A percentile compares a stretch with the other conserved stretches of the same genome.
phyloP scores from a whole-genome alignment of 1,284 basidiomycete genomes.

The Naganishia cerealis region DNA sequence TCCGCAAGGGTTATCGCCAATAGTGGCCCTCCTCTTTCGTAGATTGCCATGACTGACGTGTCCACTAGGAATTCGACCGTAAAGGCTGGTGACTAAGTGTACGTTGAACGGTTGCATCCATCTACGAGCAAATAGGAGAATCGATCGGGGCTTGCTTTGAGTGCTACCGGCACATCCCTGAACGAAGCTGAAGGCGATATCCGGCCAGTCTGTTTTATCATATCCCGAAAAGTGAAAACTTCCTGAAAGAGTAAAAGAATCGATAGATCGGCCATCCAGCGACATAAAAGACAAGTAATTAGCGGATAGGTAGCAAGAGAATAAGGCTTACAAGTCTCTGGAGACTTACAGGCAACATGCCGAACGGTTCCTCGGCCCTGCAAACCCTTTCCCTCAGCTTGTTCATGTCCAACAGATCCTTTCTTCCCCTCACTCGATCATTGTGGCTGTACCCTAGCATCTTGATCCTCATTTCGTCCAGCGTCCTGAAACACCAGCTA shows the following conservation, averaged over 20 bases:
- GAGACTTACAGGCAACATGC: constrained; percentile 42
- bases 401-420: constrained; percentile 28
- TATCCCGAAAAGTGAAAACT: constrained; percentile 40
- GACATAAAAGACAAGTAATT: background rate
- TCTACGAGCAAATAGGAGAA: constrained; percentile 39
- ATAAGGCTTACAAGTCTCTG: background rate
- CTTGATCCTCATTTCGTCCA: constrained; percentile 41
- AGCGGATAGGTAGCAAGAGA: background rate
- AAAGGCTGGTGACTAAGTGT: background rate
- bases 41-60: background rate
- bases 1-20: too few relatives aligned
- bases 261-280: background rate
- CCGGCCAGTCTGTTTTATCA: constrained; percentile 36
- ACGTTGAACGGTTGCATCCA: constrained; percentile 34
- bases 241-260: constrained; percentile 33
- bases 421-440: constrained; percentile 37
- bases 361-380: constrained; percentile 39
- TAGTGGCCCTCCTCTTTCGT: background rate
- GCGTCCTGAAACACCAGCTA: constrained; percentile 41
- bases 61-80: background rate
- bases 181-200: constrained; percentile 31
- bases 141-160: constrained; percentile 35
- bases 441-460: constrained; percentile 44
- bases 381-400: constrained; percentile 38
- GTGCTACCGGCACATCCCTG: constrained; percentile 35